Percentiles rank a stretch among this genome's conserved stretches.
Conservation (phyloP, 768 basidiomycete genomes). For the Tricholoma hemisulphureum region DNA sequence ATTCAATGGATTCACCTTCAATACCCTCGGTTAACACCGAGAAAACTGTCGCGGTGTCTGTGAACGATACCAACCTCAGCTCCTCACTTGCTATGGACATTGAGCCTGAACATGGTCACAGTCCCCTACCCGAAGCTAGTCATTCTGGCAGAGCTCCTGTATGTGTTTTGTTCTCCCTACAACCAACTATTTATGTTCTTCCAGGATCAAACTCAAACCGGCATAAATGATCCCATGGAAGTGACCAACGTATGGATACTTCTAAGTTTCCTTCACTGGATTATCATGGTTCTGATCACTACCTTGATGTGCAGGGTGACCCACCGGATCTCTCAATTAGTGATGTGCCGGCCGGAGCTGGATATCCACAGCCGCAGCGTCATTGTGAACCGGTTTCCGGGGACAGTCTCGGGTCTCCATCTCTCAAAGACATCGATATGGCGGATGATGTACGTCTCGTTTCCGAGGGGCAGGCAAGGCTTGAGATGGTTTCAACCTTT, state of each 20-base stretch:
- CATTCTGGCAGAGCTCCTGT: neutral
- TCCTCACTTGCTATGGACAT: neutral
- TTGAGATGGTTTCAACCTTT: neutral
- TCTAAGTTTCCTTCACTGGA: neutral
- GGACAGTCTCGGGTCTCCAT: neutral
- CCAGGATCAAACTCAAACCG: neutral
- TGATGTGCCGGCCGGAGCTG: neutral
- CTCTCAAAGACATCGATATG: neutral
- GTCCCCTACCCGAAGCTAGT: neutral
- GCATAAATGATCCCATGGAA: neutral
- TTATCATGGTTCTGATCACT: neutral
- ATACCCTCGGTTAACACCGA: neutral
- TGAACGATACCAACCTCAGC: neutral
- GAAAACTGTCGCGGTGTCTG: neutral
- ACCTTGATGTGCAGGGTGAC: neutral
- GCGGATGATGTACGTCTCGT: neutral
- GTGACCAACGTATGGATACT: neutral
- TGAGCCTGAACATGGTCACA: neutral
- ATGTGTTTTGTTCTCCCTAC: neutral
- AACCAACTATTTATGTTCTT: neutral
- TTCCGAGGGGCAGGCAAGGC: neutral
- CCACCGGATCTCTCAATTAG: neutral
- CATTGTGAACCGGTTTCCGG: neutral
- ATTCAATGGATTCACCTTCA: neutral
- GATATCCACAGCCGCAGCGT: neutral